Conservation (phyloP, 2,329 filamentous ascomycete genomes). For the Gyromitra esculenta region DNA sequence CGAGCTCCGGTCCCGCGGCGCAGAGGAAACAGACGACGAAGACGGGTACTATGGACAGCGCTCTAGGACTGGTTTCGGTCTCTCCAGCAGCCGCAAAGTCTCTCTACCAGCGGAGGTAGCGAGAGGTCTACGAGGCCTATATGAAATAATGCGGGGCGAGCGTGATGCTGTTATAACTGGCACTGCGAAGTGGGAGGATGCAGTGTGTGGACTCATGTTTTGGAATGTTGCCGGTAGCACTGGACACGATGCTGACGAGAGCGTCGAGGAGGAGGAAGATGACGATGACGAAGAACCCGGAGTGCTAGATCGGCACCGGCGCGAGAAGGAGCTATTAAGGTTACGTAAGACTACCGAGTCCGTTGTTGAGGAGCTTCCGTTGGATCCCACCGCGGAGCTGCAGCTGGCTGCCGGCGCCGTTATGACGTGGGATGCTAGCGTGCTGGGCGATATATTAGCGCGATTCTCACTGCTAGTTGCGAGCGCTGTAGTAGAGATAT, state of each 20-base stretch:
- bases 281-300: conserved; percentile 8
- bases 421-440: conserved; percentile 42
- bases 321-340: conserved; percentile 40
- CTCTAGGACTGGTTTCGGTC: background rate
- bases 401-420: conserved; percentile 45
- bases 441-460: conserved; percentile 39
- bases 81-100: conserved; percentile 3
- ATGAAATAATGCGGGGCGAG: conserved; percentile 52
- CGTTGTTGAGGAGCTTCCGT: conserved; percentile 44
- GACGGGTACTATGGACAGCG: background rate
- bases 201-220: conserved; percentile 47
- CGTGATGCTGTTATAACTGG: conserved; percentile 42
- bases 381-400: conserved; percentile 46
- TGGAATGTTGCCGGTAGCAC: conserved; percentile 34
- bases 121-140: conserved; percentile 40
- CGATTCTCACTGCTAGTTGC: conserved; percentile 49
- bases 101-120: conserved; percentile 40
- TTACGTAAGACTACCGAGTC: conserved; percentile 27
- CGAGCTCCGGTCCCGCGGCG: conserved; percentile 24
- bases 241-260: conserved; percentile 12
- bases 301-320: conserved; percentile 3
- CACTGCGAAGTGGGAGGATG: conserved; percentile 51
- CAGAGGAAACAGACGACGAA: conserved; percentile 23
- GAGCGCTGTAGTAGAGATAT: conserved; percentile 49
- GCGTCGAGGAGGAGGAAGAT: conserved; percentile 39